These are phyloP conservation scores for Colletotrichum sp. DNA, from an alignment of 2,329 filamentous ascomycete genomes.

Conservation along the genomic window DNA sequence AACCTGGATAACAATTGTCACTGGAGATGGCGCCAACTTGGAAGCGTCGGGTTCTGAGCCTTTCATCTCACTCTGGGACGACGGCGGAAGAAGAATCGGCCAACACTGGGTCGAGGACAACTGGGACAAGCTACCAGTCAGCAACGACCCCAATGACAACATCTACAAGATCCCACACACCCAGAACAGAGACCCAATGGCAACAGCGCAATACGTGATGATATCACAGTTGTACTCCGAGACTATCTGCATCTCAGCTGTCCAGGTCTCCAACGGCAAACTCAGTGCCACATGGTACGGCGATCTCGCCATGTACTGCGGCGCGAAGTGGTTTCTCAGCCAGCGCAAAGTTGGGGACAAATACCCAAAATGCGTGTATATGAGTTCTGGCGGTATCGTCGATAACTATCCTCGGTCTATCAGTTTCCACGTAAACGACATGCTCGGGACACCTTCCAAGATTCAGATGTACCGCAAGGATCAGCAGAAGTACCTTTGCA, in stretches of 20 bases:
- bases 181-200: conserved; percentile 4
- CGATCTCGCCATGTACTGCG: conserved; percentile 26
- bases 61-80: conserved; percentile 22
- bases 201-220: conserved; percentile 17
- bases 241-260: conserved; percentile 25
- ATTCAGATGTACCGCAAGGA: conserved; percentile 18
- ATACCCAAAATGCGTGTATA: conserved; percentile 22
- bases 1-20: neutral
- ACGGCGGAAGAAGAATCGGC: conserved; percentile 20
- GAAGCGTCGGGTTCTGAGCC: conserved; percentile 15
- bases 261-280: conserved; percentile 23
- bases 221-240: conserved; percentile 23
- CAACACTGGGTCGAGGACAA: neutral
- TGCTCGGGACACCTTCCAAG: conserved; percentile 20
- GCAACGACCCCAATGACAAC: neutral
- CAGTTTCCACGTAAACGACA: conserved; percentile 25
- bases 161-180: conserved; percentile 14
- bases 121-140: neutral
- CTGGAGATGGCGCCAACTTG: neutral
- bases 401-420: conserved; percentile 12
- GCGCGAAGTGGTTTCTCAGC: conserved; percentile 26
- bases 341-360: conserved; percentile 17
- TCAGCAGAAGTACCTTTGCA: conserved; percentile 19
- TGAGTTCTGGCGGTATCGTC: conserved; percentile 26
- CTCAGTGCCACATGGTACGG: conserved; percentile 23